A percentile compares a stretch with the other conserved stretches of the same genome.
Conservation (phyloP, 768 basidiomycete species). For the Agaricus sinodeliciosus region DNA sequence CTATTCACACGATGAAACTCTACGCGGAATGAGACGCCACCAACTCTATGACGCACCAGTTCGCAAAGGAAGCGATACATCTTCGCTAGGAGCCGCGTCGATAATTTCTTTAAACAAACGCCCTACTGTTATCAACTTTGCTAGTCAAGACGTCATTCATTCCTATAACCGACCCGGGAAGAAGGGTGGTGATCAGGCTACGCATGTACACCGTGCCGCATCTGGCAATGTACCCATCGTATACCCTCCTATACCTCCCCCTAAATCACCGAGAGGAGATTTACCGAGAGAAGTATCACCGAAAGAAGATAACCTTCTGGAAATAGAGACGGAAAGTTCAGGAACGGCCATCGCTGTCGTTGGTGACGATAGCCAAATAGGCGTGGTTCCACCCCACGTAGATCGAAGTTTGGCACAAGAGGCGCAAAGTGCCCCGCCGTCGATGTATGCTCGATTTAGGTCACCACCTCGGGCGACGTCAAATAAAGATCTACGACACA, state of each 20-base stretch:
- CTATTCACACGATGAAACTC: conserved; percentile 10
- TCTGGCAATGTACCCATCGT: conserved; percentile 21
- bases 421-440: conserved; percentile 42
- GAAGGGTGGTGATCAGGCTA: conserved; percentile 34
- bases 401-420: conserved; percentile 20
- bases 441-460: conserved; percentile 27
- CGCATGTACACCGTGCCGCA: conserved; percentile 43
- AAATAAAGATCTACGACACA: conserved; percentile 30
- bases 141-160: conserved; percentile 65
- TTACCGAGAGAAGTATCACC: neutral
- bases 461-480: conserved; percentile 10
- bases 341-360: neutral
- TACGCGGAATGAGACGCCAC: conserved; percentile 62
- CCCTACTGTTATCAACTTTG: conserved; percentile 69
- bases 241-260: conserved; percentile 28
- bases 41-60: conserved; percentile 89
- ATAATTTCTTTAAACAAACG: conserved; percentile 32
- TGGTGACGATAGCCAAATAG: conserved; percentile 20
- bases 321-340: conserved; percentile 19
- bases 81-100: conserved; percentile 33
- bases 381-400: conserved; percentile 26
- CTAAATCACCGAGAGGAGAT: conserved; percentile 14
- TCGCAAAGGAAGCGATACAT: conserved; percentile 34
- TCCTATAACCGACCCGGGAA: conserved; percentile 59
- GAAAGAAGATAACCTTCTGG: conserved; percentile 24